Evolutionary conservation across 2,329 filamentous ascomycete genomes (phyloP), one percentile per base, ranked within the genome.

Genomic region (Neoscytalidium dimidiatum): DNA sequence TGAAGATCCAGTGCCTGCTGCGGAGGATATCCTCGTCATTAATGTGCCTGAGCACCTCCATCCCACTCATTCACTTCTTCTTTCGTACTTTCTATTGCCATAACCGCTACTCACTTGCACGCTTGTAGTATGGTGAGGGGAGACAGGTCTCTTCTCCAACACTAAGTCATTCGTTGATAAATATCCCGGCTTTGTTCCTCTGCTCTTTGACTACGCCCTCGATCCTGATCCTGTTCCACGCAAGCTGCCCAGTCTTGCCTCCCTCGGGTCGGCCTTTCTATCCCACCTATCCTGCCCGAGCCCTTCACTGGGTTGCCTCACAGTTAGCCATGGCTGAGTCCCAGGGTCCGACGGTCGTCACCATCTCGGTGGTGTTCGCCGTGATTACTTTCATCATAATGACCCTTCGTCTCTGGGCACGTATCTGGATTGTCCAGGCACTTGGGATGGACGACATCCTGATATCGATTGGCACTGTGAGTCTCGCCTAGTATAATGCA

Each of bases 351-450:
- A 64, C 46, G 17, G 75, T 79, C 33, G 66, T 70, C 23, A 74
- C 73, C 21, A 70, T 80, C 48, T 69, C 73, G 29, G 70, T 80
- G 56, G 69, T 73, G 14, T 81, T 81, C 67, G 76, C 77, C 7
- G 66, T 75, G 13, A 64, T 80, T 7, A 78, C 78, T 7, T 72
- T 75, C 26, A 51, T 81, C 23, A 75, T 79, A 17, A 69, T 82
- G 28, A 58, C 62, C 31, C 69, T 81, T 31, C 72, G 80, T 21
- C 66, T 81, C 8, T 81, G 77, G 68, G 74, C 79, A 23, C 74
- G 80, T 4, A 64, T 80, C 17, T 77, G 74, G 66, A 73, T 81
- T 14, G 70, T 80, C 53, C 71, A 73, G 64, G 69, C 67, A 3
- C 66, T 76, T 8, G 73, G 73, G 26, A 35, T 70, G 14, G 75